Conservation (phyloP, 352 stramenopile genomes). For the Globisporangium emineosum region DNA sequence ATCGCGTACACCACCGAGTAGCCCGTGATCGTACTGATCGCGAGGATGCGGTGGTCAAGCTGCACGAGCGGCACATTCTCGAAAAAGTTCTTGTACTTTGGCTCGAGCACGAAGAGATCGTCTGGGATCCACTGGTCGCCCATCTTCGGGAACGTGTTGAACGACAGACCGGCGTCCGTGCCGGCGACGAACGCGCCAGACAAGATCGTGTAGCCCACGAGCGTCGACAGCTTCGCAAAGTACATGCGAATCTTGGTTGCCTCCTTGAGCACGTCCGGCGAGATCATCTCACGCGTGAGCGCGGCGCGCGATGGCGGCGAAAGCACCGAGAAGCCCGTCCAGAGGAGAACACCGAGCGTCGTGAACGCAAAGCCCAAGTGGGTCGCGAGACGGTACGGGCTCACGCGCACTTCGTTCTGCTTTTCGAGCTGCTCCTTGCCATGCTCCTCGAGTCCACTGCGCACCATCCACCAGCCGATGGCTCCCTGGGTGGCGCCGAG, state of each 20-base stretch:
- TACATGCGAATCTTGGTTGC: slow-evolving; percentile 60
- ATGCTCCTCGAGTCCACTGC: slow-evolving; percentile 95
- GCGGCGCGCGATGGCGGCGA: slow-evolving; percentile 61
- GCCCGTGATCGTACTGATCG: slow-evolving; percentile 84
- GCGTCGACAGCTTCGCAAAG: slow-evolving; percentile 51
- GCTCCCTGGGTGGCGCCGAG: slow-evolving; percentile 66
- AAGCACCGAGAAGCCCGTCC: slow-evolving; percentile 92
- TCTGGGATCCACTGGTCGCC: slow-evolving; percentile 93
- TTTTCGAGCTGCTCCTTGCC: slow-evolving; percentile 70
- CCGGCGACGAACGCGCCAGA: slow-evolving; percentile 96
- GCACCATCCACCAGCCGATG: slow-evolving; percentile 99
- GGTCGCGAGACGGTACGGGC: slow-evolving; percentile 94
- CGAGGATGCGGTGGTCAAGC: slow-evolving; percentile 94
- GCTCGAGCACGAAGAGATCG: slow-evolving; percentile 88
- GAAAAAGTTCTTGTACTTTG: slow-evolving; percentile 95
- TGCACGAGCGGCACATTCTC: slow-evolving; percentile 98
- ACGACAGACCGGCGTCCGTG: slow-evolving; percentile 98
- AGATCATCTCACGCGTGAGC: slow-evolving; percentile 76
- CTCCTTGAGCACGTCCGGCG: slow-evolving; percentile 70
- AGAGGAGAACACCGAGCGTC: slow-evolving; percentile 94
- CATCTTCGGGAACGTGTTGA: slow-evolving; percentile 99
- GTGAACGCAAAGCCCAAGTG: slow-evolving; percentile 97
- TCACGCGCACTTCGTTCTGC: slow-evolving; percentile 96
- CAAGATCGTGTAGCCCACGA: slow-evolving; percentile 80
- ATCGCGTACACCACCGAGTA: slow-evolving; percentile 69